Percentiles rank a stretch among this genome's conserved stretches.
Conservation (phyloP, 2,329 filamentous ascomycete genomes). For the Chrysoporthe puriensis region DNA sequence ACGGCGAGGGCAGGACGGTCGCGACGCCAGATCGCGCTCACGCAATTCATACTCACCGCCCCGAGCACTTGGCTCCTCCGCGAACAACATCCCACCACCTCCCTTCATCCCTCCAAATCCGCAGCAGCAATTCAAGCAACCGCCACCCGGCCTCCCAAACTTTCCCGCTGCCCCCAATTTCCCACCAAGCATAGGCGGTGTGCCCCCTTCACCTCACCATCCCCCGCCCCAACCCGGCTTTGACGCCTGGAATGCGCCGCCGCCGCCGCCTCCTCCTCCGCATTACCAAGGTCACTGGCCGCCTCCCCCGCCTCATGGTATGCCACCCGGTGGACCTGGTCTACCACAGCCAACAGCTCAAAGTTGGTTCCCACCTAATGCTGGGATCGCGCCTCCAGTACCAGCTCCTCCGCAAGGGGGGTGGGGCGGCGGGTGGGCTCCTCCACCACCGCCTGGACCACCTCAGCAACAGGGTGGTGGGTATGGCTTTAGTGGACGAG, state of each 20-base stretch:
- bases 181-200: conserved; percentile 26
- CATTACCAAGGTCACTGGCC: conserved; percentile 49
- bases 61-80: background rate
- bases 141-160: conserved; percentile 33
- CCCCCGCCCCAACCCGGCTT: conserved; percentile 29
- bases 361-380: conserved; percentile 34
- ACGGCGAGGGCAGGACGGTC: conserved; percentile 34
- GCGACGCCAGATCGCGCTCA: conserved; percentile 37
- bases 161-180: conserved; percentile 28
- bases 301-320: conserved; percentile 40
- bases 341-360: conserved; percentile 28
- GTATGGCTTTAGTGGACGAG: conserved; percentile 30
- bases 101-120: conserved; percentile 26
- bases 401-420: conserved; percentile 27
- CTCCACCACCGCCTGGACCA: conserved; percentile 27
- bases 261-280: conserved; percentile 42
- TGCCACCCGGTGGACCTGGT: conserved; percentile 31
- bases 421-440: conserved; percentile 32
- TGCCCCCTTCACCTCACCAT: conserved; percentile 27
- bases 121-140: conserved; percentile 24
- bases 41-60: conserved; percentile 30
- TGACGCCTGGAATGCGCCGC: conserved; percentile 32
- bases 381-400: conserved; percentile 3
- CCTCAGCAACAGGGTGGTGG: conserved; percentile 27
- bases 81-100: conserved; percentile 20